Conservation (phyloP, 208 protist species). For the Herpetomonas samuelpessoai region DNA sequence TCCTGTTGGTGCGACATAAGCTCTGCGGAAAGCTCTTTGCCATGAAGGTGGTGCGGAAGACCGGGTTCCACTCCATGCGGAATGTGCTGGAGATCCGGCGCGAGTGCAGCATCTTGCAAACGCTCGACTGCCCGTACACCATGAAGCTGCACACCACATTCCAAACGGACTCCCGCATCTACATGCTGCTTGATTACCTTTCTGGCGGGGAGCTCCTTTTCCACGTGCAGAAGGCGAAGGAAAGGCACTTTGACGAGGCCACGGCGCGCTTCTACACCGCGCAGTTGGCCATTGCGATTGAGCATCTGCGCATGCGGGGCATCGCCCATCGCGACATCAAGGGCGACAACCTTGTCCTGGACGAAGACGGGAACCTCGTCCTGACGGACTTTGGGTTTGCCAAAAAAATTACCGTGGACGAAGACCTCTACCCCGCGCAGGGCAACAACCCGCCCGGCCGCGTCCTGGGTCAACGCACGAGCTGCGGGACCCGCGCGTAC, state of each 20-base stretch:
- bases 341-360: constrained; percentile 84
- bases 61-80: constrained; percentile 39
- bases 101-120: constrained; percentile 66
- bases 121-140: constrained; percentile 82
- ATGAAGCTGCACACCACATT: constrained; percentile 81
- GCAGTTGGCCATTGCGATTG: constrained; percentile 85
- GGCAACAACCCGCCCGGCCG: constrained; percentile 37
- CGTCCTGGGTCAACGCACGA: constrained; percentile 55
- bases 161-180: constrained; percentile 82
- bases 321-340: constrained; percentile 90
- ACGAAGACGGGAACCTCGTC: constrained; percentile 68
- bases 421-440: constrained; percentile 26
- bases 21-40: constrained; percentile 54
- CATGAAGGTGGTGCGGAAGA: constrained; percentile 75
- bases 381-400: constrained; percentile 90
- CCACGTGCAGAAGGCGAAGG: constrained; percentile 70
- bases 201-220: constrained; percentile 93
- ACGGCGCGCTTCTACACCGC: constrained; percentile 87
- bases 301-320: constrained; percentile 71
- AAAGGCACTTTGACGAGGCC: constrained; percentile 48
- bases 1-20: constrained; percentile 66
- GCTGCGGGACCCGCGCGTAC: constrained; percentile 89
- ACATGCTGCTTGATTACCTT: constrained; percentile 91
- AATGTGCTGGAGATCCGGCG: constrained; percentile 68
- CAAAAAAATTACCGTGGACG: constrained; percentile 45